Base-by-base conservation (phyloP, 2,329 filamentous ascomycete genomes). In the Colletotrichum australisinense region DNA sequence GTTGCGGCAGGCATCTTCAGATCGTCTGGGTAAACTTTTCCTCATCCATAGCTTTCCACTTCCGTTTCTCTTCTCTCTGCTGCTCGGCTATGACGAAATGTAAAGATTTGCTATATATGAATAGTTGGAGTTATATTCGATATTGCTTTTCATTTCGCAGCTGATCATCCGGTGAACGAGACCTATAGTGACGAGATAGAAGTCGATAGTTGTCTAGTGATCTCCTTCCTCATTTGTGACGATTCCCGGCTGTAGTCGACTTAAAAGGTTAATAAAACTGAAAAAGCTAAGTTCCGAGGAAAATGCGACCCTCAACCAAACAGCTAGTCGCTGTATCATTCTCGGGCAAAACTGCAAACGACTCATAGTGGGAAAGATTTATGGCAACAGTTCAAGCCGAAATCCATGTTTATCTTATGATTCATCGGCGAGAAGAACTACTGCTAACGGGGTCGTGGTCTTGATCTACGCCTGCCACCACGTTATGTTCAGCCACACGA, bases 1-100 rank as follows among this genome's bases (percentile, higher is more conserved):
- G 30, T 32, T 32, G 30, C 30, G 30, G 30, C 30, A 32, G 30
- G 30, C 30, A 32, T 32, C 3, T 3, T 32, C 9, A 2, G 30
- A 32, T 32, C 3, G 46, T 5, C 38, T 42, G 9, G 3, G 30
- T 32, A 11, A 32, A 32, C 1, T 11, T 32, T 11, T 11, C 30
- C 30, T 65, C 19, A n/a, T 65, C 62, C 14, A 65, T 35, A 7
- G 26, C 62, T 28, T 65, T 65, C 62, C 9, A 32, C 30, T 32
- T 32, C 7, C 9, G 30, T 11, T 32, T 32, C 9, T 9, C 8
- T 8, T 32, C 26, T 38, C 9, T 64, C 32, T 64, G n/a, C 38
- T 26, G 62, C 22, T 64, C 19, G 26, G 46, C 5, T 7, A 42
- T 5, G 22, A 24, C 32, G 5, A 64, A 46, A 30, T 64, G 11